phyloP scores from a whole-genome alignment of 2,329 filamentous ascomycete species.

The Zymoseptoria tritici region DNA sequence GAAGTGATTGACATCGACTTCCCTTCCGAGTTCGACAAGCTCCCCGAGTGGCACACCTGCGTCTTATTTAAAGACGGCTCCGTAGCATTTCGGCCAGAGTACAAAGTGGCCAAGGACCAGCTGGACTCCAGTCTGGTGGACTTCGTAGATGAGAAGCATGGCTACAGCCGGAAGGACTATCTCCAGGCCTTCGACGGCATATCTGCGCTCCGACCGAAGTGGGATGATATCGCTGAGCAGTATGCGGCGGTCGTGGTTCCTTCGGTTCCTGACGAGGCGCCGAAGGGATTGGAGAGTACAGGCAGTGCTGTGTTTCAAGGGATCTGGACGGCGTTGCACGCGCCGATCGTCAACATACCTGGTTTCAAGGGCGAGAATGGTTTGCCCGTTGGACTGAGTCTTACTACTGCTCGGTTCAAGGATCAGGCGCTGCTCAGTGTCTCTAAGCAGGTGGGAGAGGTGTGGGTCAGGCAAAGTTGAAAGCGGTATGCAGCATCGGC shows the following conservation, averaged over 20 bases:
- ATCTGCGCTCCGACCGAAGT: constrained; percentile 46
- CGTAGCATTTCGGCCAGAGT: constrained; percentile 48
- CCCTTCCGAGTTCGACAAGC: constrained; percentile 41
- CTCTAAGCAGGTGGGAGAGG: constrained; percentile 35
- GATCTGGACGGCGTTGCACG: constrained; percentile 43
- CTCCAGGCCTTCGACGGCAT: constrained; percentile 50
- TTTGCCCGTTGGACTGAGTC: constrained; percentile 53
- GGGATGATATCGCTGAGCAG: constrained; percentile 45
- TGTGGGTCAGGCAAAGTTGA: constrained; percentile 21
- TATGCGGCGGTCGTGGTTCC: constrained; percentile 54
- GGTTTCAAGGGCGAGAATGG: constrained; percentile 52
- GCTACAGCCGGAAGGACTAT: constrained; percentile 41
- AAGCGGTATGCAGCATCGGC: not conserved
- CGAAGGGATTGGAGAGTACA: constrained; percentile 46
- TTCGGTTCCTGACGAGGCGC: constrained; percentile 54
- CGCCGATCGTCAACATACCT: constrained; percentile 57
- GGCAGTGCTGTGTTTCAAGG: constrained; percentile 43
- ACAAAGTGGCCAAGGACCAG: constrained; percentile 41
- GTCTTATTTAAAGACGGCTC: constrained; percentile 48
- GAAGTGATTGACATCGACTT: constrained; percentile 50
- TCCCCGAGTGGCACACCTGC: constrained; percentile 47
- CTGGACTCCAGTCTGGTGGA: constrained; percentile 40
- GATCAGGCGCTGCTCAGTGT: constrained; percentile 39
- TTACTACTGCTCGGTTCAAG: constrained; percentile 42
- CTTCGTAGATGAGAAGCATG: constrained; percentile 45